Conservation (phyloP, 345 rosid species). For the Psidium friedrichsthalianum region DNA sequence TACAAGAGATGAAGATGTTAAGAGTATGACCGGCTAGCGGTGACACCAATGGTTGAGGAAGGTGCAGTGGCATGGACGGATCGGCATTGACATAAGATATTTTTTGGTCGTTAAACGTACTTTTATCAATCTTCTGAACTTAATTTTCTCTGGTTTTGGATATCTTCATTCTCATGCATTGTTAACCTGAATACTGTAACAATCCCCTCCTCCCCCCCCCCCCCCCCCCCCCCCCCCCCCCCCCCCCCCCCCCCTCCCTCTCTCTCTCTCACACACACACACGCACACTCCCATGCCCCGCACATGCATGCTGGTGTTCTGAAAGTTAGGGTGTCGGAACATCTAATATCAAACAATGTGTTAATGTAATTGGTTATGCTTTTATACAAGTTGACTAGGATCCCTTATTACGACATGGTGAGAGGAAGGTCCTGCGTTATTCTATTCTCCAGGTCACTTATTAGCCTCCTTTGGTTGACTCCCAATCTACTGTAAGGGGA, state of each 20-base stretch:
- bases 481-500: neutral
- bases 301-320: neutral
- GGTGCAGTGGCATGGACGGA: neutral
- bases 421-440: neutral
- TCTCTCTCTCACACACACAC: neutral
- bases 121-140: neutral
- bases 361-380: neutral
- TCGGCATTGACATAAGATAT: too few species aligned
- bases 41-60: too few species aligned
- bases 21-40: too few species aligned
- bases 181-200: neutral
- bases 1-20: too few species aligned
- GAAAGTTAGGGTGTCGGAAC: neutral
- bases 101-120: neutral
- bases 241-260: too few species aligned
- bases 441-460: neutral
- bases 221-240: too few species aligned
- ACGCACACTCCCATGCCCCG: too few species aligned
- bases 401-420: neutral
- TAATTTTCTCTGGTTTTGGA: neutral
- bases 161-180: neutral
- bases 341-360: neutral
- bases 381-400: fast-evolving
- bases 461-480: neutral
- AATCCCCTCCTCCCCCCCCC: neutral